Conservation (phyloP, 352 stramenopile species). For the Elongisporangium senticosum region DNA sequence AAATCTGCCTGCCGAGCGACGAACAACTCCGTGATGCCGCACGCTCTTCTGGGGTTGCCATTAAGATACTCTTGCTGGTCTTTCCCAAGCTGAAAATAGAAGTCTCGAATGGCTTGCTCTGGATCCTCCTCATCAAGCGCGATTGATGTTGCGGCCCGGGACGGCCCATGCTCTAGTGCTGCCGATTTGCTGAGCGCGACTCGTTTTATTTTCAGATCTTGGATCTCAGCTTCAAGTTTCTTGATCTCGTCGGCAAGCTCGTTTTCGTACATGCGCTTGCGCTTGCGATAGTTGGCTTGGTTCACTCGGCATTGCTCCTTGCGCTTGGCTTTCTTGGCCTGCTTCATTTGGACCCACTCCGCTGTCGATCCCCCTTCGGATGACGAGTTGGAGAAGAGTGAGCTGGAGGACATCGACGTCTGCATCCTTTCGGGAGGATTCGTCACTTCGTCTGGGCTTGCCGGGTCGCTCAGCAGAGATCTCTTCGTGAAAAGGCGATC, state of each 20-base stretch:
- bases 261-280: conserved; percentile 43
- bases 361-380: neutral
- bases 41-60: neutral
- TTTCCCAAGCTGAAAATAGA: conserved; percentile 23
- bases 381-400: neutral
- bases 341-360: neutral
- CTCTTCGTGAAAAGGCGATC: neutral
- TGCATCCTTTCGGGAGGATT: neutral
- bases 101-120: conserved; percentile 20
- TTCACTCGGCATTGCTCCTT: conserved; percentile 64
- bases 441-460: neutral
- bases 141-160: neutral
- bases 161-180: neutral
- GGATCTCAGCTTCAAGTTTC: conserved; percentile 30
- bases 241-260: conserved; percentile 23
- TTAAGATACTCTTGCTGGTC: neutral
- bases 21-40: conserved; percentile 7
- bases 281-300: conserved; percentile 51
- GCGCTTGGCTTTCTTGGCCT: conserved; percentile 28
- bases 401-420: neutral
- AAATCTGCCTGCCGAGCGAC: conserved; percentile 32
- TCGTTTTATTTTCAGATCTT: conserved; percentile 16
- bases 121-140: conserved; percentile 4
- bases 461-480: neutral
- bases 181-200: neutral